phyloP scores from a whole-genome alignment of 2,329 filamentous ascomycete genomes.

The Hymenoscyphus fructigenus region DNA sequence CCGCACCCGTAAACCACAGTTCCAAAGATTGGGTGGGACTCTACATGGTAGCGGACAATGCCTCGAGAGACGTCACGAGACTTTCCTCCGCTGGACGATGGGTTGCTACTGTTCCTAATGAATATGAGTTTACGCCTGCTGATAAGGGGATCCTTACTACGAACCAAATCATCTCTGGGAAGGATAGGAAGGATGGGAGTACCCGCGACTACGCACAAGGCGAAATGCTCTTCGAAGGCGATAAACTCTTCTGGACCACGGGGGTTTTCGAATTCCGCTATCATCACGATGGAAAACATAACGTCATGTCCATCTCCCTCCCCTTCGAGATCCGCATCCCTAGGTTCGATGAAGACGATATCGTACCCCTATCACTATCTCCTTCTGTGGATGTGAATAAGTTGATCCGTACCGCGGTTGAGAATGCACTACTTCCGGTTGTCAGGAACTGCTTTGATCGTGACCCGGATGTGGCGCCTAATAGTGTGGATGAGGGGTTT shows the following conservation, averaged over 20 bases:
- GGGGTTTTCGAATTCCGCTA: constrained; percentile 97
- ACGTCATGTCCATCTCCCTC: constrained; percentile 89
- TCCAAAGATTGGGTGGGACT: constrained; percentile 94
- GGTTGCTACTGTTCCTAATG: constrained; percentile 75
- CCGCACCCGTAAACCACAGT: constrained; percentile 80
- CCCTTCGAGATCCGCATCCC: constrained; percentile 88
- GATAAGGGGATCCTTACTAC: constrained; percentile 74
- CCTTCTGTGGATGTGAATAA: constrained; percentile 54
- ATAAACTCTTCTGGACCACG: constrained; percentile 96
- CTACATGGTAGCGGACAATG: constrained; percentile 94
- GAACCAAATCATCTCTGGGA: constrained; percentile 56
- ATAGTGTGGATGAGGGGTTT: constrained; percentile 75
- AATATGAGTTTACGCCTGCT: constrained; percentile 72
- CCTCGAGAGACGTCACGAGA: constrained; percentile 78
- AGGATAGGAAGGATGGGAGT: constrained; percentile 45
- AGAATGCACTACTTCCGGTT: constrained; percentile 75
- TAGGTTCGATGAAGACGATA: constrained; percentile 75
- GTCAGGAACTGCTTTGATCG: constrained; percentile 91
- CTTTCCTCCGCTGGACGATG: constrained; percentile 86
- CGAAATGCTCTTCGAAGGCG: constrained; percentile 83
- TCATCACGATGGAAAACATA: constrained; percentile 89
- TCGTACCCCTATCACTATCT: constrained; percentile 30
- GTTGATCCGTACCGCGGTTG: constrained; percentile 67
- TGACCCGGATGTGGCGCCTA: constrained; percentile 86
- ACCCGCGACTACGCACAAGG: constrained; percentile 66